Evolutionary conservation across 768 basidiomycete species (phyloP).

Genomic region (Collybia nuda): DNA sequence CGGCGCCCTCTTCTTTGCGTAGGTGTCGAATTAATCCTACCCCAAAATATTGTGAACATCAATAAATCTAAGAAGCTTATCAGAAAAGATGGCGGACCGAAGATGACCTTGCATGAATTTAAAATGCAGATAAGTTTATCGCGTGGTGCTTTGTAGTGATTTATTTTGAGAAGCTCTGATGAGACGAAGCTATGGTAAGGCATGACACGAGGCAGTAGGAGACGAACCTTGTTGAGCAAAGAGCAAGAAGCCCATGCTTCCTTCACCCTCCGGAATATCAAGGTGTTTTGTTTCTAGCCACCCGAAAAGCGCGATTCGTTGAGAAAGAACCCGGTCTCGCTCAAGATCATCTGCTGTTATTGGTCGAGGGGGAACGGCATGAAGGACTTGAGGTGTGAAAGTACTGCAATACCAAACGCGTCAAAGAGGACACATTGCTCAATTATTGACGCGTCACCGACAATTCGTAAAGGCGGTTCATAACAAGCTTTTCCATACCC

Average conservation of each 20-base stretch:
- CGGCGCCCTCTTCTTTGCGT: constrained; percentile 83
- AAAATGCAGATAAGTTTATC: constrained; percentile 98
- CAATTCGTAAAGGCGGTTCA: constrained; percentile 97
- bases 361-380: constrained; percentile 64
- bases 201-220: neutral
- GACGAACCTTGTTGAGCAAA: constrained; percentile 82
- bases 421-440: neutral
- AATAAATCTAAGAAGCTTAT: constrained; percentile 6
- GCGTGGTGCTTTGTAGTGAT: constrained; percentile 97
- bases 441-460: constrained; percentile 38
- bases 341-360: constrained; percentile 97
- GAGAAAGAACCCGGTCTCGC: constrained; percentile 84
- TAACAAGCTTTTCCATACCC: constrained; percentile 99
- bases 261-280: constrained; percentile 81
- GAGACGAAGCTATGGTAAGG: neutral
- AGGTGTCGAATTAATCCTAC: constrained; percentile 88
- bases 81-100: constrained; percentile 58
- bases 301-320: constrained; percentile 86
- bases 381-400: constrained; percentile 83
- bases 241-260: constrained; percentile 78
- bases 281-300: constrained; percentile 91
- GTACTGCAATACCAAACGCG: constrained; percentile 52
- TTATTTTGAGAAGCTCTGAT: constrained; percentile 90
- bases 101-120: constrained; percentile 99
- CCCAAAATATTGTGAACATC: constrained; percentile 1